Percentiles rank a stretch among this genome's conserved stretches.
Conservation (phyloP, 2,329 filamentous ascomycete genomes). For the Pseudodiploospora longispora region DNA sequence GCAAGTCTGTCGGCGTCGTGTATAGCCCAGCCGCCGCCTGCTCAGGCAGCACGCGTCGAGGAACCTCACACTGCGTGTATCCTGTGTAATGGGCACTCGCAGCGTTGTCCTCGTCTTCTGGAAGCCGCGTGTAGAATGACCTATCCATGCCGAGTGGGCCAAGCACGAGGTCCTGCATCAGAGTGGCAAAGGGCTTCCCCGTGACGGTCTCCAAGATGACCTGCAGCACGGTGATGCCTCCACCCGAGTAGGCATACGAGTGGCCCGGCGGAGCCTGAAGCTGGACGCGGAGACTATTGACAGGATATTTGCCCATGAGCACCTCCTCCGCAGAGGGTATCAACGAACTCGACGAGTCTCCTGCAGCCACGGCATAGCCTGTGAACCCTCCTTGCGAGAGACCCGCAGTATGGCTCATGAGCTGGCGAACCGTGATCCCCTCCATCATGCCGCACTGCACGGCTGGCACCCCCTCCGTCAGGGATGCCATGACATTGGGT, state of each 20-base stretch:
- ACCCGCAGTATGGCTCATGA: slow-evolving; percentile 13
- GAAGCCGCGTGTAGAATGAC: slow-evolving; percentile 7
- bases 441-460: slow-evolving; percentile 1
- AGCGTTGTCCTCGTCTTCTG: slow-evolving; percentile 4
- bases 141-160: slow-evolving; percentile 10
- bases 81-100: slow-evolving; percentile 7
- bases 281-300: slow-evolving; percentile 7
- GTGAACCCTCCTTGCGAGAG: slow-evolving; percentile 8
- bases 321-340: slow-evolving; percentile 6
- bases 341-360: background rate
- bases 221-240: slow-evolving; percentile 10
- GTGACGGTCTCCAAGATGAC: slow-evolving; percentile 9
- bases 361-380: slow-evolving; percentile 5
- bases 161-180: slow-evolving; percentile 10
- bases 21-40: slow-evolving; percentile 12
- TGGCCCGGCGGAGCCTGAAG: slow-evolving; percentile 8
- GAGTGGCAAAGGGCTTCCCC: slow-evolving; percentile 3
- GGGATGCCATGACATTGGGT: slow-evolving; percentile 1
- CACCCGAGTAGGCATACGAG: slow-evolving; percentile 8
- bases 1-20: slow-evolving; percentile 15
- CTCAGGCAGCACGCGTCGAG: slow-evolving; percentile 8
- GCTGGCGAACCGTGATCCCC: slow-evolving; percentile 10
- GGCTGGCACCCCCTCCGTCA: slow-evolving; percentile 3
- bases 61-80: slow-evolving; percentile 2
- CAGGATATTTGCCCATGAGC: slow-evolving; percentile 8